A percentile compares a stretch with the other conserved stretches of the same genome.
Conservation (phyloP, 768 basidiomycete species). For the Cubamyces lactineus region DNA sequence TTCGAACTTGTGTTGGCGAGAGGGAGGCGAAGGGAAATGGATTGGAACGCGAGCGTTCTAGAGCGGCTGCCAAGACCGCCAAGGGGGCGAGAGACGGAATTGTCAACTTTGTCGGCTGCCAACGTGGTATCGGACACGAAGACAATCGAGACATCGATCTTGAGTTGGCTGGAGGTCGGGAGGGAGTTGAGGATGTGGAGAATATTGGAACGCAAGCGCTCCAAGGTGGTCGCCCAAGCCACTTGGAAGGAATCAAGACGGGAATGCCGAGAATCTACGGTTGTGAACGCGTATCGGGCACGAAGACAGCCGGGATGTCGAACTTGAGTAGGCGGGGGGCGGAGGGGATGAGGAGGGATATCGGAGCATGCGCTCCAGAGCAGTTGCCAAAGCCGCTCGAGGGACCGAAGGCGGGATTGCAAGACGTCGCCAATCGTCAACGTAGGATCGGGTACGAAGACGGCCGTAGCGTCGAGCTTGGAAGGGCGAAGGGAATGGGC, state of each 20-base stretch:
- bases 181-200: too few relatives aligned
- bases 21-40: not conserved
- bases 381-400: conserved; percentile 1
- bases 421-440: not conserved
- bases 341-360: not conserved
- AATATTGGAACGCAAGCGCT: not conserved
- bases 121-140: not conserved
- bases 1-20: conserved; percentile 4
- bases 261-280: not conserved
- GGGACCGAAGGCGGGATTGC: not conserved
- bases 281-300: not conserved
- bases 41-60: not conserved
- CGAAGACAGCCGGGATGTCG: not conserved
- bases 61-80: conserved; percentile 1
- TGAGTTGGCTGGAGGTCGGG: not conserved
- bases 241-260: not conserved
- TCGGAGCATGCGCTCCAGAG: not conserved
- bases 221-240: not conserved
- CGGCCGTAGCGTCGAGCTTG: not conserved
- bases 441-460: not conserved
- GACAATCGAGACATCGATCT: not conserved
- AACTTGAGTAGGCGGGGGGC: not conserved
- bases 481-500: not conserved
- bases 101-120: not conserved
- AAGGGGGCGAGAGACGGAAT: not conserved